Evolutionary conservation across 1,284 basidiomycete species (phyloP).

Genomic region (Wolfiporia cocos): DNA sequence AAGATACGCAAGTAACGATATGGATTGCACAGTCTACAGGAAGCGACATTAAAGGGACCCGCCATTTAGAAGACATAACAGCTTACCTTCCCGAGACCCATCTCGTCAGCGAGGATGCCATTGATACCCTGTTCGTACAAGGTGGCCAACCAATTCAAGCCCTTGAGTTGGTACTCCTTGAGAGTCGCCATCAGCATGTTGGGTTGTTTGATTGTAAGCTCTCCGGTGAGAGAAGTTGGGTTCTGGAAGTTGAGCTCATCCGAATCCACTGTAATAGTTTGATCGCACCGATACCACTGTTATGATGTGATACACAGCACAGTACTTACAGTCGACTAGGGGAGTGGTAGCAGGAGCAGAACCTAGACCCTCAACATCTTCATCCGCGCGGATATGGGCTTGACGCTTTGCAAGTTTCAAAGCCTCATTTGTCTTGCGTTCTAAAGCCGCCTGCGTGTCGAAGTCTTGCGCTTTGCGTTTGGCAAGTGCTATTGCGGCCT

Average conservation of each 20-base stretch:
- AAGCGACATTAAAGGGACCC: conserved; percentile 1
- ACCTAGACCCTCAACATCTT: conserved; percentile 29
- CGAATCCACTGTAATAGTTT: conserved; percentile 76
- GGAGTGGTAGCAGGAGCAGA: conserved; percentile 24
- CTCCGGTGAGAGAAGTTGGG: conserved; percentile 88
- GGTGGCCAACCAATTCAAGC: conserved; percentile 97
- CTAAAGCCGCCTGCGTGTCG: conserved; percentile 76
- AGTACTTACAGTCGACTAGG: conserved; percentile 63
- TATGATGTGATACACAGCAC: background rate
- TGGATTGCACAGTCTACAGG: conserved; percentile 92
- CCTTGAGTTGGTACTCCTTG: conserved; percentile 99
- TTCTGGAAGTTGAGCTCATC: conserved; percentile 99
- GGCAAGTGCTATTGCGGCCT: conserved; percentile 83
- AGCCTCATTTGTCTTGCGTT: conserved; percentile 77
- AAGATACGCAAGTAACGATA: conserved; percentile 93
- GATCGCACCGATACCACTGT: too few species aligned
- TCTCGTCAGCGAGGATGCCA: conserved; percentile 97
- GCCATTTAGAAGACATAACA: conserved; percentile 1
- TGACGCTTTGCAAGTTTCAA: conserved; percentile 63
- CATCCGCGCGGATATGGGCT: conserved; percentile 47
- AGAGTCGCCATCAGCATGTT: conserved; percentile 95
- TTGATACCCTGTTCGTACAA: conserved; percentile 99
- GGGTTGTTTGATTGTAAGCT: conserved; percentile 86
- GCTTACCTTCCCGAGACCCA: conserved; percentile 90
- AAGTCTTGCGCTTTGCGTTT: conserved; percentile 82